Base-by-base conservation (phyloP, 805 yeast species). In the Komagataella populi region DNA sequence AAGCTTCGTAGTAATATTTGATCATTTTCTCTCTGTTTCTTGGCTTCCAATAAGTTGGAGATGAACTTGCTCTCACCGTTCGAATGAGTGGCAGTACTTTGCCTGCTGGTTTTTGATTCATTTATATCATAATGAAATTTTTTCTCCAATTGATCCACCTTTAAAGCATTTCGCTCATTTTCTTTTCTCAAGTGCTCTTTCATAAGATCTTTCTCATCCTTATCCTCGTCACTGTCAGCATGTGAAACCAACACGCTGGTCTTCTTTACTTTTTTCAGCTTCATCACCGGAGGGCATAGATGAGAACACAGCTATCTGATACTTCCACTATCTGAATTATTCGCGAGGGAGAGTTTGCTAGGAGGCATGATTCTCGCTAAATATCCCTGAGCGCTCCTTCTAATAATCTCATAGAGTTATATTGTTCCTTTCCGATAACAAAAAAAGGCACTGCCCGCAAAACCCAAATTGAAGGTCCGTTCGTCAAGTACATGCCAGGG, bases 11-110 rank as follows among this genome's bases (percentile, higher is more conserved):
- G 66, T 5, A 65, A 56, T n/a, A 68, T 51, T 39, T 66, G 67
- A 55, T 80, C 84, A 47, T 65, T 54, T 16, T 77, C 75, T 51
- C 85, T 60, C 43, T 58, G 59, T 50, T 62, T 59, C 53, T 73
- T 73, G 1, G 83, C 73, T 48, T 66, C 70, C 14, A 76, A 57
- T 6, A 81, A 57, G 3, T 59, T 63, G 1, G 59, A 63, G 51
- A 80, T 67, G 53, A 76, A 74, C 52, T 64, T 64, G 2, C 70
- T 56, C 48, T 61, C 55, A 24, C 23, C 24, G 4, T 39, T 6
- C 0, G 48, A 51, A 7, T 20, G 44, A 36, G 44, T 46, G 45
- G 39, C 14, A 48, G 12, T 43, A 47, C 23, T 12, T 49, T 44
- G 47, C 46, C 43, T 14, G n/a, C 49, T 43, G 51, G 45, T 1